Evolutionary conservation across 177 flowering plant genomes (phyloP).

Genomic region (Vitis hybrid): DNA sequence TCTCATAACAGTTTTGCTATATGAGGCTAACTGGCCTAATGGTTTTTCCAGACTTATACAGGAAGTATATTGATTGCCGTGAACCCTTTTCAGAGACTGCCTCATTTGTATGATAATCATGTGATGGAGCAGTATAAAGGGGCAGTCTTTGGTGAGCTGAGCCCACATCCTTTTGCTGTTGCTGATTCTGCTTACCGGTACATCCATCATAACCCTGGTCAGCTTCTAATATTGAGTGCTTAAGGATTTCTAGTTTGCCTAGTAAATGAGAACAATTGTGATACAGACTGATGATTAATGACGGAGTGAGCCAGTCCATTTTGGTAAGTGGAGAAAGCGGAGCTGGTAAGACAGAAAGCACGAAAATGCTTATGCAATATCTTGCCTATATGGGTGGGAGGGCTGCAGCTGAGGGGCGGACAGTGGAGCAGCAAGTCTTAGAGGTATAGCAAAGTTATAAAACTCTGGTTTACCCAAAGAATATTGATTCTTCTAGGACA

Average conservation of each 20-base stretch:
- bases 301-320: constrained; percentile 90
- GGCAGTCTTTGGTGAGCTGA: constrained; percentile 76
- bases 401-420: constrained; percentile 64
- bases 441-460: constrained; percentile 48
- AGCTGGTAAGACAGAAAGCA: constrained; percentile 99
- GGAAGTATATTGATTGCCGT: constrained; percentile 96
- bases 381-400: constrained; percentile 98
- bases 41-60: constrained; percentile 77
- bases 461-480: constrained; percentile 1
- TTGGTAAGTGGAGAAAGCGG: constrained; percentile 99
- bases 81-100: constrained; percentile 83
- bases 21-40: constrained; percentile 11
- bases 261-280: constrained; percentile 3
- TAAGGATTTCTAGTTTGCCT: constrained; percentile 1
- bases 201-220: background rate
- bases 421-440: constrained; percentile 95
- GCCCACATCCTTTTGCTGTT: constrained; percentile 96
- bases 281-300: constrained; percentile 85
- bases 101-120: constrained; percentile 73
- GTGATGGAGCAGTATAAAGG: constrained; percentile 91
- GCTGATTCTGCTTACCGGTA: constrained; percentile 96
- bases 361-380: constrained; percentile 94
- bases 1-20: background rate
- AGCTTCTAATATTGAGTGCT: background rate
- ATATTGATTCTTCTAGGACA: background rate